A percentile compares a stretch with the other conserved stretches of the same genome.
Evolutionary conservation across 23 red algal genomes (phyloP).

Genomic region (Gracilaria vermiculophylla): DNA sequence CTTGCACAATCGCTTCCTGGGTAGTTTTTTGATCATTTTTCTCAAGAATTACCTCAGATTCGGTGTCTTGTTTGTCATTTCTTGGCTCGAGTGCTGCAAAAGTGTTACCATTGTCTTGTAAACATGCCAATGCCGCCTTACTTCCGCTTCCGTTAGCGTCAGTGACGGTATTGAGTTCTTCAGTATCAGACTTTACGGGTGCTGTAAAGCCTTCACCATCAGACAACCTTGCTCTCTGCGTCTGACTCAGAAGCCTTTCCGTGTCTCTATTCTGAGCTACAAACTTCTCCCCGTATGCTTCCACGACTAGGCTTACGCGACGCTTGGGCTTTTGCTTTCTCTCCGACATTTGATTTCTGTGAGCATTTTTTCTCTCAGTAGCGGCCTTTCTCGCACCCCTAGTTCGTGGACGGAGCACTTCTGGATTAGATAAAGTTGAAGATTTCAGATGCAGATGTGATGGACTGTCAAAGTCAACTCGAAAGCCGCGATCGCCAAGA

Average conservation of each 20-base stretch:
- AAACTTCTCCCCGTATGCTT: not conserved
- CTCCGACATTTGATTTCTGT: not conserved
- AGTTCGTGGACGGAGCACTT: not conserved
- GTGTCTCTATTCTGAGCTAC: conserved; percentile 1
- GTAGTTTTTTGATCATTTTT: not conserved
- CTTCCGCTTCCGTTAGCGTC: not conserved
- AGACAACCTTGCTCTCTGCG: not conserved
- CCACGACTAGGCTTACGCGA: conserved; percentile 14
- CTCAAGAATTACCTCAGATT: no score
- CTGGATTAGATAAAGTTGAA: not conserved
- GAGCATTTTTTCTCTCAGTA: not conserved
- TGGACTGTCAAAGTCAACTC: not conserved
- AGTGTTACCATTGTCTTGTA: no score
- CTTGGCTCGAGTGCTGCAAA: no score
- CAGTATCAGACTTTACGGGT: no score
- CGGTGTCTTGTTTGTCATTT: no score
- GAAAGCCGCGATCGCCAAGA: conserved; percentile 45
- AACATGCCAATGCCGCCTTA: no score
- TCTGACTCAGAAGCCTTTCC: conserved; percentile 1
- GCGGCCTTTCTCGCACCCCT: not conserved
- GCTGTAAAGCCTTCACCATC: not conserved
- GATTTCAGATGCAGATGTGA: not conserved
- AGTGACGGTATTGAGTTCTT: not conserved
- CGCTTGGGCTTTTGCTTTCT: not conserved
- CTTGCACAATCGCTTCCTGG: not conserved